Conservation (phyloP, 371 early-diverging fungal genomes). For the Cladochytrium tenue region DNA sequence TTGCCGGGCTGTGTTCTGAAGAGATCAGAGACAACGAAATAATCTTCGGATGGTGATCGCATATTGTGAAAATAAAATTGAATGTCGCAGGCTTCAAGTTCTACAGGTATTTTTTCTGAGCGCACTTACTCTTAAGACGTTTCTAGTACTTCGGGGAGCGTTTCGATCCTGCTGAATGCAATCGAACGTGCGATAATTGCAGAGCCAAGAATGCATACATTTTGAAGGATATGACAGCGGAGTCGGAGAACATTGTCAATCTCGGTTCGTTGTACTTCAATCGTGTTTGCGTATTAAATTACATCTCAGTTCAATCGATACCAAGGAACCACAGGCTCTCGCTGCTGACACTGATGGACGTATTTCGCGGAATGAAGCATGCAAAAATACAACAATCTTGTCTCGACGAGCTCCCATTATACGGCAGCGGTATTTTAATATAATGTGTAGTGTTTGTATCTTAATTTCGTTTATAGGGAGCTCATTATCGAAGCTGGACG, state of each 20-base stretch:
- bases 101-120: conserved; percentile 51
- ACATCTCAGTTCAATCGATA: conserved; percentile 23
- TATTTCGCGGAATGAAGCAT: conserved; percentile 73
- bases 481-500: conserved; percentile 46
- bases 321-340: conserved; percentile 63
- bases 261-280: conserved; percentile 29
- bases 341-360: conserved; percentile 71
- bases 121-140: neutral
- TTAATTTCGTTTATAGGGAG: neutral
- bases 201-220: conserved; percentile 18
- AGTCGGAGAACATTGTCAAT: conserved; percentile 57
- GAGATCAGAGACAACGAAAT: conserved; percentile 61
- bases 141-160: conserved; percentile 88
- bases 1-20: neutral
- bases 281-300: conserved; percentile 26
- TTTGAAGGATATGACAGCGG: conserved; percentile 43
- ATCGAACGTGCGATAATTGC: conserved; percentile 95
- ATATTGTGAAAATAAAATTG: conserved; percentile 92
- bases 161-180: conserved; percentile 73
- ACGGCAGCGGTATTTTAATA: conserved; percentile 62
- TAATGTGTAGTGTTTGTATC: neutral
- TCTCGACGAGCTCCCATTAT: conserved; percentile 52
- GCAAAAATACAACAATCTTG: conserved; percentile 57
- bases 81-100: conserved; percentile 92
- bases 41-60: conserved; percentile 88